Evolutionary conservation across 1,284 basidiomycete genomes (phyloP).

Genomic region (Leccinum angustisporum): DNA sequence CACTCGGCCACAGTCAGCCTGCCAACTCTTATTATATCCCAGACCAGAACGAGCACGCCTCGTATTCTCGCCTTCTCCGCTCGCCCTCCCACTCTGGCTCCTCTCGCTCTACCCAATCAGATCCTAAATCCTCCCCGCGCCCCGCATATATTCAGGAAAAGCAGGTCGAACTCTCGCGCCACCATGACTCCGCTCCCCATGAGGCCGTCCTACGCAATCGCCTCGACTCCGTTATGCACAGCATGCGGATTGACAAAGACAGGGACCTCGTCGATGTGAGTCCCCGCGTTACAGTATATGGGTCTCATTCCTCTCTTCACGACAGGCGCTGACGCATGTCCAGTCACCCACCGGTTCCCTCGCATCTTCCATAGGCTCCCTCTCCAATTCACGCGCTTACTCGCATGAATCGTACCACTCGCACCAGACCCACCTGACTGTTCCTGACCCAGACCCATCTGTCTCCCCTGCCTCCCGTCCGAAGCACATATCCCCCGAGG

Average conservation of each 20-base stretch:
- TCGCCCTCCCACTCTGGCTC: conserved; percentile 32
- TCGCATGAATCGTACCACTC: conserved; percentile 24
- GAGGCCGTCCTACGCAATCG: conserved; percentile 54
- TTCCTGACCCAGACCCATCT: conserved; percentile 21
- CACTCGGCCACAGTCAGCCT: conserved; percentile 11
- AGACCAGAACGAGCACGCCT: conserved; percentile 27
- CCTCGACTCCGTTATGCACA: conserved; percentile 52
- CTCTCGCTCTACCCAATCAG: conserved; percentile 26
- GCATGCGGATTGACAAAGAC: conserved; percentile 31
- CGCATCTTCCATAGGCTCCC: conserved; percentile 34
- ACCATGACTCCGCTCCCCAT: conserved; percentile 45
- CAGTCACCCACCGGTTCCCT: conserved; percentile 30
- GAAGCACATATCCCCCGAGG: neutral
- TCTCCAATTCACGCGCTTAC: conserved; percentile 24
- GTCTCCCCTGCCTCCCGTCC: conserved; percentile 1
- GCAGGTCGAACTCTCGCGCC: conserved; percentile 18
- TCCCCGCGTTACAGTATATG: conserved; percentile 4
- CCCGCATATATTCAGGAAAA: conserved; percentile 20
- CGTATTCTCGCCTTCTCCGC: conserved; percentile 32
- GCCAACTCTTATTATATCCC: conserved; percentile 25
- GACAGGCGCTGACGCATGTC: conserved; percentile 17
- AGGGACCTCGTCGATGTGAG: conserved; percentile 27
- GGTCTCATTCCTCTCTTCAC: conserved; percentile 14
- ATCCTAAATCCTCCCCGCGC: conserved; percentile 15
- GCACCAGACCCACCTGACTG: conserved; percentile 24